These are phyloP conservation scores for Gamarada debralockiae DNA, from an alignment of 495 filamentous ascomycete species.

Conservation along the genomic window DNA sequence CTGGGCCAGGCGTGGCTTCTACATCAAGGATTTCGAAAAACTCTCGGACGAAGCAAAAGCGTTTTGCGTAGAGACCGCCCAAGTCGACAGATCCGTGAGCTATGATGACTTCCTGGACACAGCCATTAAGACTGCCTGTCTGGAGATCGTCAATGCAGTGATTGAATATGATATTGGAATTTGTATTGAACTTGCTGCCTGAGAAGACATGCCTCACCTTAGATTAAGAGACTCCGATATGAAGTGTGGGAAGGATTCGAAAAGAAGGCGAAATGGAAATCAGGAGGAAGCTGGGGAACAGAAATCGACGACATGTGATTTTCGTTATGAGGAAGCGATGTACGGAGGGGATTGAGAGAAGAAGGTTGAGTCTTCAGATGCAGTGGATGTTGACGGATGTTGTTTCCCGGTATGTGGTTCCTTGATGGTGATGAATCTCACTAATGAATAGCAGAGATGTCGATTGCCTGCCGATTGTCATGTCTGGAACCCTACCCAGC, in stretches of 20 bases:
- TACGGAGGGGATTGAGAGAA: constrained; percentile 5
- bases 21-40: constrained; percentile 7
- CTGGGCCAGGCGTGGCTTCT: neutral
- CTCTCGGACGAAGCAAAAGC: constrained; percentile 7
- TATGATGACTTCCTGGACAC: neutral
- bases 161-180: constrained; percentile 11
- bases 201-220: constrained; percentile 10
- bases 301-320: constrained; percentile 10
- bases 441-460: neutral
- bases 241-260: neutral
- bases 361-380: constrained; percentile 11
- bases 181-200: constrained; percentile 8
- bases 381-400: constrained; percentile 4
- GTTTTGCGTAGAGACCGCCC: constrained; percentile 3
- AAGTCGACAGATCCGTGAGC: neutral
- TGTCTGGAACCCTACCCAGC: neutral
- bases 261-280: neutral
- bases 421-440: neutral
- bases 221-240: neutral
- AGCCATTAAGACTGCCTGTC: neutral
- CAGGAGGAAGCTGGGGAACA: neutral
- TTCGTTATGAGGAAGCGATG: constrained; percentile 4
- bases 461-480: neutral
- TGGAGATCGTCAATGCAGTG: neutral
- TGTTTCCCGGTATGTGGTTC: neutral